phyloP scores from a whole-genome alignment of 1,139 yeast genomes.

The Lodderomyces parapsilosis region DNA sequence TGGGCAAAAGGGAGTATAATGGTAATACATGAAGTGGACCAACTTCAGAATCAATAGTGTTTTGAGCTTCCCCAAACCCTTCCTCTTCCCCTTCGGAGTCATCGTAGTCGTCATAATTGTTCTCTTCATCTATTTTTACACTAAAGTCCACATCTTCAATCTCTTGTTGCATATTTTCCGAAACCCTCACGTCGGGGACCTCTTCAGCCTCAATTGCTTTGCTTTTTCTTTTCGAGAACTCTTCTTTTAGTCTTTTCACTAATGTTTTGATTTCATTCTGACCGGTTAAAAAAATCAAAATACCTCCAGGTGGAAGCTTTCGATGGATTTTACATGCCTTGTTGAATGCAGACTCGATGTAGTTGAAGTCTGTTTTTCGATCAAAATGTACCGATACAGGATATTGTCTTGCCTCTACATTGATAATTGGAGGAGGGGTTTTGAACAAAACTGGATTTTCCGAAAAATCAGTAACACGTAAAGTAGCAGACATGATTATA shows the following conservation, averaged over 20 bases:
- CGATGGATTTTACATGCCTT: constrained; percentile 87
- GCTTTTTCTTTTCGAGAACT: constrained; percentile 58
- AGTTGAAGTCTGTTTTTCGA: constrained; percentile 72
- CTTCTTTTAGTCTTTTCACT: constrained; percentile 65
- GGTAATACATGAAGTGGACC: constrained; percentile 93
- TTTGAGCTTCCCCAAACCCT: constrained; percentile 83
- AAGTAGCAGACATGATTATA: constrained; percentile 91
- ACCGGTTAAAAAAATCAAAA: constrained; percentile 88
- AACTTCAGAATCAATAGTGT: constrained; percentile 69
- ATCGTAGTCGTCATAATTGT: constrained; percentile 16
- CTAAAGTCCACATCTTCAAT: constrained; percentile 89
- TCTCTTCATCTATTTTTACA: constrained; percentile 39
- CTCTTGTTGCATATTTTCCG: constrained; percentile 67
- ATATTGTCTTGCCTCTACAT: constrained; percentile 92
- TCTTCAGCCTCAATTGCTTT: constrained; percentile 22
- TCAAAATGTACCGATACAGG: constrained; percentile 94
- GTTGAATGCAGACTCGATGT: constrained; percentile 81
- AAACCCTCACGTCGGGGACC: constrained; percentile 47
- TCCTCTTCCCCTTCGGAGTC: constrained; percentile 63
- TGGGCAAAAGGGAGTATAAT: constrained; percentile 85
- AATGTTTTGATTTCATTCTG: constrained; percentile 83
- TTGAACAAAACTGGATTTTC: constrained; percentile 72
- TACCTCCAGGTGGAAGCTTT: constrained; percentile 90
- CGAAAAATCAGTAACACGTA: constrained; percentile 89
- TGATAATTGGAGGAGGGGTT: constrained; percentile 83